Evolutionary conservation across 2,329 filamentous ascomycete species (phyloP), one percentile per base, ranked within the genome.

Genomic region (Penicillium sclerotiorum): DNA sequence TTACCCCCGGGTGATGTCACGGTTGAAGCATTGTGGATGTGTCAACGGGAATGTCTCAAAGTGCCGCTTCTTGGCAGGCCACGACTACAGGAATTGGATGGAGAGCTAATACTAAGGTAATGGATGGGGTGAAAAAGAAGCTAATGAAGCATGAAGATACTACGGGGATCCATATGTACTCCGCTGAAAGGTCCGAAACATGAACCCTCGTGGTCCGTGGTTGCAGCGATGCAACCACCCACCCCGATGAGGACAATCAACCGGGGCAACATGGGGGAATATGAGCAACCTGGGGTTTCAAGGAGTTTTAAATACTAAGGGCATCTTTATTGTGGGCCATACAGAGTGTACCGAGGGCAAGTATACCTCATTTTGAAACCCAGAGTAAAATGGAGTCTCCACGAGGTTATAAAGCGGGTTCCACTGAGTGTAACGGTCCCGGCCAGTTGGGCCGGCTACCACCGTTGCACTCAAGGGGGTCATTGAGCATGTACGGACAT

Each of bases 391-490:
- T 36, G 5, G 20, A 25, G 33, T 33, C 22, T 45, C 38, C 47
- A 50, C 50, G 50, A 50, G 47, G 43, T 56, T 58, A 47, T 55
- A 53, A 55, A 48, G 45, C 50, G 11, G 40, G 57, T 57, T 56
- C 59, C 57, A 61, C 57, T 25, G 45, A 55, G 58, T 63, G 61
- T 62, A 63, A 63, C 61, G 40, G 49, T 62, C 53, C 58, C 56
- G 49, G 36, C 47, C 52, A 51, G 49, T 57, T 56, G 53, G 56
- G 54, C 57, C 54, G 55, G 52, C 53, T 63, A 62, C 61, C 55
- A 63, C 61, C 60, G 61, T 63, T 63, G 58, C 61, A 63, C 58
- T 53, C 61, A 61, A 60, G 58, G 58, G 57, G 58, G 56, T 49
- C 55, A 63, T 62, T 41, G 50, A 53, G 49, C 47, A 58, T 58